phyloP scores from a whole-genome alignment of 345 rosid genomes.

The Populus nigra region DNA sequence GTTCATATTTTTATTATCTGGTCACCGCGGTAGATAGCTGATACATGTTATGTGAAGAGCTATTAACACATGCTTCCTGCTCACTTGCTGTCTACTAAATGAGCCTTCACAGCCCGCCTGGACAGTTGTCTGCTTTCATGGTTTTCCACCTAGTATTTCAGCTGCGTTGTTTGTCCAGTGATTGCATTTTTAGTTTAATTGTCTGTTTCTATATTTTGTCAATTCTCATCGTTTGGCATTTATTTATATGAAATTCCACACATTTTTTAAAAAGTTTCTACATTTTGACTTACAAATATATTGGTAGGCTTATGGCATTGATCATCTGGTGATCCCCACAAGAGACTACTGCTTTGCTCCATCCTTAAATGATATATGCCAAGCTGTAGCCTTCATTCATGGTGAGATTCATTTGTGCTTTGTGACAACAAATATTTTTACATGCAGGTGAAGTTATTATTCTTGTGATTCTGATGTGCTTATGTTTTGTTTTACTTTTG shows the following conservation, averaged over 20 bases:
- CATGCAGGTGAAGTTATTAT: not conserved
- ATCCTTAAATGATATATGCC: slow-evolving; percentile 66
- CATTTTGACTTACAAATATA: slow-evolving; percentile 9
- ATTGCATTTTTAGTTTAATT: not conserved
- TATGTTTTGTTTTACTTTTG: slow-evolving; percentile 16
- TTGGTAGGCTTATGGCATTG: slow-evolving; percentile 65
- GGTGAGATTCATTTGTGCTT: slow-evolving; percentile 36
- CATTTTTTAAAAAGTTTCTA: not conserved
- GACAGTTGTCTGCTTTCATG: not conserved
- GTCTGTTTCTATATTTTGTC: not conserved
- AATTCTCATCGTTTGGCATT: not conserved
- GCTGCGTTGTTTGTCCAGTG: not conserved
- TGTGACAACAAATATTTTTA: not conserved
- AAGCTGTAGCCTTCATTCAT: slow-evolving; percentile 81
- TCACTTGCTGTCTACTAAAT: too few relatives aligned
- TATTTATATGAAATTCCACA: not conserved
- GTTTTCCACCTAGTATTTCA: not conserved
- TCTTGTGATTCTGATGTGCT: slow-evolving; percentile 3
- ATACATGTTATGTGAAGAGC: not conserved
- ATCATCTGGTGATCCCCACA: slow-evolving; percentile 94
- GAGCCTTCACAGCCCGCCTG: not conserved
- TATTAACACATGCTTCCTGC: not conserved
- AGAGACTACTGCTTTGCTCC: slow-evolving; percentile 99
- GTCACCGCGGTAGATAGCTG: not conserved
- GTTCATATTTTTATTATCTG: not conserved